phyloP scores from a whole-genome alignment of 2,329 filamentous ascomycete genomes.

The Coleophoma crateriformis region DNA sequence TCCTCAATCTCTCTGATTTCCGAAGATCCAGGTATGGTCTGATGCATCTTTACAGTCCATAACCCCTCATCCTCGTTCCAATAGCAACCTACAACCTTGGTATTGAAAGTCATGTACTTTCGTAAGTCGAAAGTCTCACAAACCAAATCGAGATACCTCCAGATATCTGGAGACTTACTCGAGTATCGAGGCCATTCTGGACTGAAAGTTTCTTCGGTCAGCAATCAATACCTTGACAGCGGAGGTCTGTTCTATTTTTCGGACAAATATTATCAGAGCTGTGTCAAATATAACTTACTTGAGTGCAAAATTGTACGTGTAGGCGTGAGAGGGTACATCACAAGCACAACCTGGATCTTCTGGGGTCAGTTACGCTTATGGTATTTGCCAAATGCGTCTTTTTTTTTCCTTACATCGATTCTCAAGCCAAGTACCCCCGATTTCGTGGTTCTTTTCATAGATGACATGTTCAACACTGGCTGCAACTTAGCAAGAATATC shows the following conservation, averaged over 20 bases:
- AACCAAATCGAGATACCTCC: constrained; percentile 41
- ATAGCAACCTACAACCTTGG: constrained; percentile 37
- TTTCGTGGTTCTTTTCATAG: constrained; percentile 39
- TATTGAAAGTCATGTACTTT: constrained; percentile 47
- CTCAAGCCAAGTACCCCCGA: constrained; percentile 40
- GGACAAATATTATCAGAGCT: background rate
- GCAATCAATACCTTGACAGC: too few species aligned
- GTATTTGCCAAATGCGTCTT: too few species aligned
- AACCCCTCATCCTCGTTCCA: constrained; percentile 43
- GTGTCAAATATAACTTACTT: constrained; percentile 26
- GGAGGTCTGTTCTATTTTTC: background rate
- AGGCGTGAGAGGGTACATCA: constrained; percentile 20
- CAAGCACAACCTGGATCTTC: constrained; percentile 51
- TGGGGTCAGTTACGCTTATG: too few species aligned
- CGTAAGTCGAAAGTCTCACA: constrained; percentile 40
- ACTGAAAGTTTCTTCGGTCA: background rate
- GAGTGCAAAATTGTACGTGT: constrained; percentile 50
- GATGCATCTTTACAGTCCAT: constrained; percentile 42
- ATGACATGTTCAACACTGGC: constrained; percentile 39
- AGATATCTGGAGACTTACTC: constrained; percentile 52
- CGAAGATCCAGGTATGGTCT: constrained; percentile 20
- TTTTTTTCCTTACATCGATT: constrained; percentile 18
- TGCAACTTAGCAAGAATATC: background rate
- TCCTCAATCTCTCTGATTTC: constrained; percentile 15
- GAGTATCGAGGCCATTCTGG: constrained; percentile 51